Evolutionary conservation across 192 early-diverging fungal species (phyloP).

Genomic region (Gonapodya sp.): DNA sequence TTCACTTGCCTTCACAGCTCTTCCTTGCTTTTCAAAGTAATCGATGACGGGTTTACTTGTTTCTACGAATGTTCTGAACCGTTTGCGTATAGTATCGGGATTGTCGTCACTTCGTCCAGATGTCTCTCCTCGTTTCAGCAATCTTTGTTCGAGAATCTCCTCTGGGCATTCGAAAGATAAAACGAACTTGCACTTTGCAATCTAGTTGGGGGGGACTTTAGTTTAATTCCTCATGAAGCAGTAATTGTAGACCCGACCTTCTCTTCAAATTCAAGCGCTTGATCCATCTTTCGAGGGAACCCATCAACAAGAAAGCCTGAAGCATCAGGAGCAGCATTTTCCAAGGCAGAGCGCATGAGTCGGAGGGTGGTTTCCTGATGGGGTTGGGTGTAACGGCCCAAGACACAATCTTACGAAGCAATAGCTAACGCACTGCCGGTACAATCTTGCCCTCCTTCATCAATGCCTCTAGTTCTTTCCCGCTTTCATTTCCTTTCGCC

Average conservation of each 20-base stretch:
- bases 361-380: conserved; percentile 16
- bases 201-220: background rate
- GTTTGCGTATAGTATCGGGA: conserved; percentile 39
- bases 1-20: conserved; percentile 14
- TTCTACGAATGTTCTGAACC: conserved; percentile 33
- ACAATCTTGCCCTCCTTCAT: conserved; percentile 58
- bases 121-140: conserved; percentile 49
- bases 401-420: background rate
- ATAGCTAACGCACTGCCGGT: conserved; percentile 21
- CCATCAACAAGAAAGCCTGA: conserved; percentile 51
- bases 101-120: conserved; percentile 51
- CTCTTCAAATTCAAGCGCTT: conserved; percentile 32
- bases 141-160: conserved; percentile 32
- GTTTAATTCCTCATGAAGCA: background rate
- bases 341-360: conserved; percentile 19
- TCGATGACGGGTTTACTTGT: conserved; percentile 33
- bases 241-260: background rate
- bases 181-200: conserved; percentile 31
- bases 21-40: conserved; percentile 19
- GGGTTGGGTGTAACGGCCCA: background rate
- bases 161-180: conserved; percentile 47
- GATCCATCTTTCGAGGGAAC: conserved; percentile 52
- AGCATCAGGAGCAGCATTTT: conserved; percentile 9
- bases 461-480: conserved; percentile 25
- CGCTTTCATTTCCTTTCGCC: conserved; percentile 28